phyloP scores from a whole-genome alignment of 176 grass and related monocot species.

The Rhynchospora tenuis region DNA sequence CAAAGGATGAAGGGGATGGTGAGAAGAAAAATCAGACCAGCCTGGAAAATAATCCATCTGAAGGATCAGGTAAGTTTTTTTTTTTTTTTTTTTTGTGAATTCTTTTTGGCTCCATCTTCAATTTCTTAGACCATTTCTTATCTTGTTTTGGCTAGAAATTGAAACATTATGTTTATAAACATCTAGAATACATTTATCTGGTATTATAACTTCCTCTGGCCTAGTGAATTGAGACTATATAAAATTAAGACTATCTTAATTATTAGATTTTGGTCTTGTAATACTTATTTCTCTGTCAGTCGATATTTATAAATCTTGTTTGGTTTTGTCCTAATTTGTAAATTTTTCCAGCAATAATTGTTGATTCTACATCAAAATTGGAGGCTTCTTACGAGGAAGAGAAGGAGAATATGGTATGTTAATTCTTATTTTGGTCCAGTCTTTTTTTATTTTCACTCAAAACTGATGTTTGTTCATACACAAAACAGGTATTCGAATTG shows the following conservation, averaged over 20 bases:
- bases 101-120: not conserved
- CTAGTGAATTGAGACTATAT: not conserved
- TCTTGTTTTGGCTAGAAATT: conserved; percentile 11
- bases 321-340: not conserved
- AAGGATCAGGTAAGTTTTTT: conserved; percentile 51
- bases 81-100: not conserved
- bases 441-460: not conserved
- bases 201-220: not conserved
- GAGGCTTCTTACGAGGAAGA: conserved; percentile 45
- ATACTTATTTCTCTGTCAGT: not conserved
- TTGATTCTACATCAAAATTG: not conserved
- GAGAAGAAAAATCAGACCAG: conserved; percentile 29
- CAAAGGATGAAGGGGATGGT: conserved; percentile 23
- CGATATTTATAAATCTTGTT: not conserved
- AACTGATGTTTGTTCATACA: not conserved
- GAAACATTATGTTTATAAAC: conserved; percentile 5
- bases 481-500: not conserved
- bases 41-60: not conserved
- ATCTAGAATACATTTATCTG: not conserved
- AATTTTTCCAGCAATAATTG: not conserved
- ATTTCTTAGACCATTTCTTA: no score
- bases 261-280: not conserved
- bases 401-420: conserved; percentile 86
- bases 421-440: not conserved
- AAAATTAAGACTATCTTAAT: not conserved